Evolutionary conservation across 352 stramenopile species (phyloP).

Genomic region (Phytophthora colocasiae): DNA sequence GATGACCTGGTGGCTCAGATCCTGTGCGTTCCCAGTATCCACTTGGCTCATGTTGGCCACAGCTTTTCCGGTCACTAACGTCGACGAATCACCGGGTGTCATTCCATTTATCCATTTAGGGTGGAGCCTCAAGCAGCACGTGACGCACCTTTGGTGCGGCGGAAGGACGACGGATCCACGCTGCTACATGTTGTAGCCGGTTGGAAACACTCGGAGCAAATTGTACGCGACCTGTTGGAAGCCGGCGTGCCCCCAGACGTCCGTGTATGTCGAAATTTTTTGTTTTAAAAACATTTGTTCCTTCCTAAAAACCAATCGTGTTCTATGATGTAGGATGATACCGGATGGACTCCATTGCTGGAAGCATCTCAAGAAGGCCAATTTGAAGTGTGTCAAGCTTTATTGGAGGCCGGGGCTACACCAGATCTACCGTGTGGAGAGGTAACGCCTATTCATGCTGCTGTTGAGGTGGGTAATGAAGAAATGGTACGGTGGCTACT

Average conservation of each 20-base stretch:
- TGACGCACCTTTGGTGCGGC: constrained; percentile 25
- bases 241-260: constrained; percentile 46
- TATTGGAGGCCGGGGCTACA: constrained; percentile 51
- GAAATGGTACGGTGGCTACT: constrained; percentile 63
- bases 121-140: constrained; percentile 49
- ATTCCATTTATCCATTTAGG: constrained; percentile 33
- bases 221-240: constrained; percentile 52
- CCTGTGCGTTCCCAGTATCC: constrained; percentile 41
- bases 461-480: constrained; percentile 61
- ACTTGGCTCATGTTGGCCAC: constrained; percentile 1
- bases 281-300: background rate
- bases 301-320: background rate
- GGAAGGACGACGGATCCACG: constrained; percentile 53
- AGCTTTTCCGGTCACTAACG: constrained; percentile 9
- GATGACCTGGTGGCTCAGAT: constrained; percentile 58
- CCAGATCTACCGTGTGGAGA: constrained; percentile 43
- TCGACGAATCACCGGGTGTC: background rate
- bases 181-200: constrained; percentile 63
- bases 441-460: constrained; percentile 58
- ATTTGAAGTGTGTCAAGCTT: constrained; percentile 52
- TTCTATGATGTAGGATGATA: constrained; percentile 17
- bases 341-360: constrained; percentile 67
- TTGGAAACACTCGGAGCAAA: constrained; percentile 61
- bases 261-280: constrained; percentile 19
- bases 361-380: constrained; percentile 69